Evolutionary conservation across 306 rosid genomes (phyloP).

Genomic region (Elaeagnus macrophylla): DNA sequence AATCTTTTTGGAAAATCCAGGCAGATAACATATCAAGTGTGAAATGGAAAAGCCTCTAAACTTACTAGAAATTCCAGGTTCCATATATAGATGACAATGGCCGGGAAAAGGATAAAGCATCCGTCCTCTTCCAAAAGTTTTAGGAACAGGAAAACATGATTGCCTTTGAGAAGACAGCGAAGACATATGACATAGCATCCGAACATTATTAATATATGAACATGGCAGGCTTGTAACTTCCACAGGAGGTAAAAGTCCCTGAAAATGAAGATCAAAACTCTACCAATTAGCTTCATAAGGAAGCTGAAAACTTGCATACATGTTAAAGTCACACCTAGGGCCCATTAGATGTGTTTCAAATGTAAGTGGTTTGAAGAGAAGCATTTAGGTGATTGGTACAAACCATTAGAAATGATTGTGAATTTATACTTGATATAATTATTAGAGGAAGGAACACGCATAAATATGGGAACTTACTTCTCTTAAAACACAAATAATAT

Average conservation of each 20-base stretch:
- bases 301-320: too few relatives aligned
- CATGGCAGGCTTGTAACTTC: conserved; percentile 31
- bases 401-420: too few relatives aligned
- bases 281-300: neutral
- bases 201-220: conserved; percentile 26
- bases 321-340: too few relatives aligned
- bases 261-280: conserved; percentile 2
- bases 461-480: too few relatives aligned
- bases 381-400: too few relatives aligned
- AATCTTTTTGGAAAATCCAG: too few relatives aligned
- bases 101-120: conserved; percentile 20
- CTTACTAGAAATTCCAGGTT: conserved; percentile 40
- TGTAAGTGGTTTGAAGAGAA: too few relatives aligned
- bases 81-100: conserved; percentile 17
- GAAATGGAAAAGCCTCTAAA: conserved; percentile 17
- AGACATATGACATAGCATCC: conserved; percentile 22
- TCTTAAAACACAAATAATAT: too few relatives aligned
- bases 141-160: conserved; percentile 18
- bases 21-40: neutral
- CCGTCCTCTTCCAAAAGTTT: conserved; percentile 21
- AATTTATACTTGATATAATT: too few relatives aligned
- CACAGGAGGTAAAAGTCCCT: conserved; percentile 41
- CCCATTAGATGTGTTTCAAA: too few relatives aligned
- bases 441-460: too few relatives aligned
- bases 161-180: conserved; percentile 18